Evolutionary conservation across 2,329 filamentous ascomycete genomes (phyloP), one percentile per base, ranked within the genome.

Genomic region (Myriosclerotinia duriaeana): DNA sequence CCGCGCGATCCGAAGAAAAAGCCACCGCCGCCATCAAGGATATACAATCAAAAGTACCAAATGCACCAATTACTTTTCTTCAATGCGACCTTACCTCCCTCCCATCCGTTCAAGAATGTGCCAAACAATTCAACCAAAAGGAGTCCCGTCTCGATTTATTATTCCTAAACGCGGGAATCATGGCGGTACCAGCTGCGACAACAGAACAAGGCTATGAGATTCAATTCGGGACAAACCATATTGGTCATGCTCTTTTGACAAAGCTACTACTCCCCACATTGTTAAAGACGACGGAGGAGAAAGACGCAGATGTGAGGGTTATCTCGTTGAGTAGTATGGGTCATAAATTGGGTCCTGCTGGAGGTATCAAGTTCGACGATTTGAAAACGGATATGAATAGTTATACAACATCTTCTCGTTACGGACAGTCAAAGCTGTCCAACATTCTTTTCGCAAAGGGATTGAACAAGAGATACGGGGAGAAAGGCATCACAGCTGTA

Each of bases 381-480:
- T 42, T 70, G 6, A 68, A 66, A 53, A 59, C 64, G 0, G 42
- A 61, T 22, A 67, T 67, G 64, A 53, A 36, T n/a, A 46, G 34
- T n/a, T 53, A 60, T 26, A 11, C 26, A 7, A 67, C 60, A 44
- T 2, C 50, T 17, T 50, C 58, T 11, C 74, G 77, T 15, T 81
- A 81, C 69, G 81, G 79, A 0, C 80, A 82, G 69, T 78, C 77
- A 66, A 84, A 84, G 71, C 73, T 84, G 5, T 82, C 83, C 0
- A 80, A 83, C 66, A 71, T 83, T 9, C 73, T 82, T 5, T 82
- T 79, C 71, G 75, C 78, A 3, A 73, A 74, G 12, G 77, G 80
- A 53, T 68, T 84, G 5, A 77, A 79, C 2, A 70, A 72, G 50
- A 75, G 75, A 8, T 78, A 80, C 64, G 77, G 79, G 0, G 60